Conservation (phyloP, 1,139 yeast species). For the Geotrichum bryndzae region DNA sequence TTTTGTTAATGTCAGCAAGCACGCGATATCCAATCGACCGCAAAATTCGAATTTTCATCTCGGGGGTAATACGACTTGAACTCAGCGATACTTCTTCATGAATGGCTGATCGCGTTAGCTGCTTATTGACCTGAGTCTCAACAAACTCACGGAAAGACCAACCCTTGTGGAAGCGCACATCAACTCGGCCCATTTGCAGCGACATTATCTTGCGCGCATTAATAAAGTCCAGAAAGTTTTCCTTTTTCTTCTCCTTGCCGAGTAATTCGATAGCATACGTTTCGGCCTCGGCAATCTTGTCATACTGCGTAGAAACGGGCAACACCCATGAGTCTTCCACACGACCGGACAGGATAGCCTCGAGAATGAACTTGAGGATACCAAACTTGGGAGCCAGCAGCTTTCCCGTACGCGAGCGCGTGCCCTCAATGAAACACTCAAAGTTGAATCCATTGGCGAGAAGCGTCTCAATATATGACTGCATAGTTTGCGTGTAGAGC, state of each 20-base stretch:
- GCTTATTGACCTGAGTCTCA: constrained; percentile 31
- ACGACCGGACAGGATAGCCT: constrained; percentile 41
- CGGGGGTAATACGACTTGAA: constrained; percentile 19
- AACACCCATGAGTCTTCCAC: constrained; percentile 46
- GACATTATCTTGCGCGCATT: constrained; percentile 36
- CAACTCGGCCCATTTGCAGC: constrained; percentile 40
- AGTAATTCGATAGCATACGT: constrained; percentile 55
- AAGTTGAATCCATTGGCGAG: constrained; percentile 48
- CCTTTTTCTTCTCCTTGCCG: constrained; percentile 51
- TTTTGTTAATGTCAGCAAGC: constrained; percentile 38
- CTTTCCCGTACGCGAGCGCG: constrained; percentile 63
- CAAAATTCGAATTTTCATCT: constrained; percentile 28
- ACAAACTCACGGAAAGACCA: constrained; percentile 38
- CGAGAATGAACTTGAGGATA: constrained; percentile 49
- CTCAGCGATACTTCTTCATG: neutral
- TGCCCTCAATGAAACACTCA: constrained; percentile 64
- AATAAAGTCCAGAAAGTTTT: constrained; percentile 35
- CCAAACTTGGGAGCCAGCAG: constrained; percentile 61
- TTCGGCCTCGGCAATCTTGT: constrained; percentile 61
- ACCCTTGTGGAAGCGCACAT: constrained; percentile 39
- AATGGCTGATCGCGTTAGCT: constrained; percentile 16
- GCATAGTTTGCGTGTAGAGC: constrained; percentile 50
- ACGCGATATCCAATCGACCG: constrained; percentile 40
- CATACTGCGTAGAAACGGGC: constrained; percentile 59
- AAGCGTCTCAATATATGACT: constrained; percentile 49